Percentiles rank a stretch among this genome's conserved stretches.
These are phyloP conservation scores for Coprinopsis cinerea DNA, from an alignment of 768 basidiomycete species.

Conservation along the genomic window DNA sequence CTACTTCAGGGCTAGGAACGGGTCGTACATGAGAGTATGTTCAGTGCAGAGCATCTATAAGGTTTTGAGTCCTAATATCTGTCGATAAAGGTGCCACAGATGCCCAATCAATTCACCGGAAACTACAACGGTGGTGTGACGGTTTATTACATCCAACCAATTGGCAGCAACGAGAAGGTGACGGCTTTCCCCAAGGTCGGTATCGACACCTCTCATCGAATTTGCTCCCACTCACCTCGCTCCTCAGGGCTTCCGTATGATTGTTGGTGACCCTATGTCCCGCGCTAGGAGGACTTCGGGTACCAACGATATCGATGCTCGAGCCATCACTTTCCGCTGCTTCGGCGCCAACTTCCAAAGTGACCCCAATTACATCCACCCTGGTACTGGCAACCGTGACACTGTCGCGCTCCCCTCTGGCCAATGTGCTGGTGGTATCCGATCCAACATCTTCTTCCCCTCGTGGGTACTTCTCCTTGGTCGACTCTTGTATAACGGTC, in stretches of 20 bases:
- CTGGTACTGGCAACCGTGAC: slow-evolving; percentile 6
- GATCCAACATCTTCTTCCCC: slow-evolving; percentile 11
- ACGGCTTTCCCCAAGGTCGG: slow-evolving; percentile 8
- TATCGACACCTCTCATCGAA: background rate
- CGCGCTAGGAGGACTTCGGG: background rate
- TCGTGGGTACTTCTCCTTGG: background rate
- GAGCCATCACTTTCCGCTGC: slow-evolving; percentile 8
- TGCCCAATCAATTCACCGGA: slow-evolving; percentile 8
- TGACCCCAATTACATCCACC: slow-evolving; percentile 2
- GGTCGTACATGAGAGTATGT: background rate
- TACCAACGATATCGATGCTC: slow-evolving; percentile 4
- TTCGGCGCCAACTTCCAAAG: slow-evolving; percentile 7
- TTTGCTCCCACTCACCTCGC: background rate
- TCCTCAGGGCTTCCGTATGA: slow-evolving; percentile 9
- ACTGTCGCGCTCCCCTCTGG: slow-evolving; percentile 5
- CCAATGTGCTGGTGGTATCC: slow-evolving; percentile 7
- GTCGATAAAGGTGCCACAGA: slow-evolving; percentile 6
- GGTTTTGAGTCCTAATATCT: background rate
- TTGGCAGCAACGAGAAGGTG: slow-evolving; percentile 8
- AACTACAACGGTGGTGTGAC: slow-evolving; percentile 9
- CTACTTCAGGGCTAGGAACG: slow-evolving; percentile 2
- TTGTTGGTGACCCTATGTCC: slow-evolving; percentile 8
- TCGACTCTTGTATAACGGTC: no score
- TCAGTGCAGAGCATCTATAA: no score
- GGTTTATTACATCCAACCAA: slow-evolving; percentile 9